These are phyloP conservation scores for Yamadazyma aaseri DNA, from an alignment of 1,139 yeast species.

Conservation along the genomic window DNA sequence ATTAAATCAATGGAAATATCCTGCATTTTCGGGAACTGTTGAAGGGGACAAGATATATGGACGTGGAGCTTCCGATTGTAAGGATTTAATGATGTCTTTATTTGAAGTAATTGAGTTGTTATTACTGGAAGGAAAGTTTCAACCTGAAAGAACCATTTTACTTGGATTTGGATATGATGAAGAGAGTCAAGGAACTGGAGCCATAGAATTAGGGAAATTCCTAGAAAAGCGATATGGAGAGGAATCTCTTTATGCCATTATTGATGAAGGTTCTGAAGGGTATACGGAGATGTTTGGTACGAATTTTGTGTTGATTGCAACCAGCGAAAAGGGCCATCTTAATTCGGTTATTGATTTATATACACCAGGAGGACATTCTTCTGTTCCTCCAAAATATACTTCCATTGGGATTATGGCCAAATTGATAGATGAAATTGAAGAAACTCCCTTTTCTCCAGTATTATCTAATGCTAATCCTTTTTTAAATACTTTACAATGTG, in stretches of 20 bases:
- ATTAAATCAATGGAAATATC: constrained; percentile 39
- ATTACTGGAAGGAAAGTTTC: constrained; percentile 30
- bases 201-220: constrained; percentile 28
- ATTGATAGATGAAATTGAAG: constrained; percentile 39
- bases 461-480: constrained; percentile 43
- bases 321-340: constrained; percentile 50
- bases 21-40: constrained; percentile 44
- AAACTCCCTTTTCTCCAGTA: constrained; percentile 29
- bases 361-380: constrained; percentile 53
- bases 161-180: constrained; percentile 52
- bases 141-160: constrained; percentile 43
- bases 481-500: constrained; percentile 40
- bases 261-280: constrained; percentile 47
- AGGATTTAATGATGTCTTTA: constrained; percentile 41
- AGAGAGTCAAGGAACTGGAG: constrained; percentile 44
- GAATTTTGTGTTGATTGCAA: constrained; percentile 53
- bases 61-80: constrained; percentile 49
- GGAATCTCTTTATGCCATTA: constrained; percentile 40
- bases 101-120: constrained; percentile 44
- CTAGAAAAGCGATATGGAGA: constrained; percentile 37
- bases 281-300: constrained; percentile 37
- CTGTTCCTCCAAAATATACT: constrained; percentile 49
- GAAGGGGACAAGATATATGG: constrained; percentile 45
- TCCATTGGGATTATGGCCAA: constrained; percentile 45
- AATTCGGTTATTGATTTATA: constrained; percentile 37